Percentiles rank a stretch among this genome's conserved stretches.
Conservation (phyloP, 2,329 filamentous ascomycete species). For the Aspergillus pseudoterreus region DNA sequence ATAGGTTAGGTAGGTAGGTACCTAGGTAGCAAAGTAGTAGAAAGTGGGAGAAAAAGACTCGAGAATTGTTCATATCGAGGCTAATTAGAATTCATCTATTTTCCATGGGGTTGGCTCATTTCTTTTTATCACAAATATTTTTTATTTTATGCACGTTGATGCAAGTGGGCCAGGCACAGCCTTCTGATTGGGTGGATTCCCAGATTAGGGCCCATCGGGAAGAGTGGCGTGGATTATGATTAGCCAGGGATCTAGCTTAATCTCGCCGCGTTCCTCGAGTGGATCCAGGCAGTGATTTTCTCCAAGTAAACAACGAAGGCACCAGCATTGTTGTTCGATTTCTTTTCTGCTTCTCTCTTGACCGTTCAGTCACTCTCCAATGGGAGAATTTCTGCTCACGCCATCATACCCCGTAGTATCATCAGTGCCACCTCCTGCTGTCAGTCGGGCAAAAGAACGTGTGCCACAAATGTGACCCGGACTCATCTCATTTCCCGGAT, state of each 20-base stretch:
- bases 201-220: neutral
- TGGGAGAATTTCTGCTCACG: neutral
- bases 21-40: too few species aligned
- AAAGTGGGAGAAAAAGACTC: too few species aligned
- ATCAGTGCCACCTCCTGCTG: neutral
- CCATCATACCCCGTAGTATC: neutral
- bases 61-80: neutral
- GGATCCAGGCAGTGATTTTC: neutral
- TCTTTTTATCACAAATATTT: neutral
- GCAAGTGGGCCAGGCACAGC: neutral
- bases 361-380: neutral
- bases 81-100: neutral
- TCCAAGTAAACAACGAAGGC: neutral
- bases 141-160: neutral
- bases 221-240: neutral
- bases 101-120: neutral
- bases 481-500: neutral
- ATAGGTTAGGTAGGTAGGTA: too few species aligned
- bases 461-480: too few species aligned
- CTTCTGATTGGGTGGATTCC: neutral
- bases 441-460: too few species aligned
- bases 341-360: neutral
- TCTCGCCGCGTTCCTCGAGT: constrained; percentile 4
- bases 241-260: neutral
- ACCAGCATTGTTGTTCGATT: neutral